These are phyloP conservation scores for Grosmannia clavigera DNA, from an alignment of 2,329 filamentous ascomycete species.

Conservation along the genomic window DNA sequence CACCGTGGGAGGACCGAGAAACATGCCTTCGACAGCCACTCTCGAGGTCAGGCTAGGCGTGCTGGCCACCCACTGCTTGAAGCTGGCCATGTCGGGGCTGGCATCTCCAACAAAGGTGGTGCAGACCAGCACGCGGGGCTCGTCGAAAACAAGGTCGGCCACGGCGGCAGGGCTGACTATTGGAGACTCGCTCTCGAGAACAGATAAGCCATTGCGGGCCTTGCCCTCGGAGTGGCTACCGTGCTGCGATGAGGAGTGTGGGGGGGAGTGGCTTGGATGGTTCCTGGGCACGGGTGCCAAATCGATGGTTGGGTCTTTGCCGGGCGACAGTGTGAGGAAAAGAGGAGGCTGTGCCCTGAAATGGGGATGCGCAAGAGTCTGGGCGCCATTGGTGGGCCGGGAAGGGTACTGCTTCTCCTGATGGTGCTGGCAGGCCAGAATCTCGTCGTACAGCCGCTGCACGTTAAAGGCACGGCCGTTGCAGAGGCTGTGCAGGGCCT, in stretches of 20 bases:
- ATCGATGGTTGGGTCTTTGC: slow-evolving; percentile 39
- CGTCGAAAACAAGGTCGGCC: slow-evolving; percentile 47
- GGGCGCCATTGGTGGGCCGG: slow-evolving; percentile 27
- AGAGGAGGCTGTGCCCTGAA: slow-evolving; percentile 30
- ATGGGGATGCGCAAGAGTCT: slow-evolving; percentile 20
- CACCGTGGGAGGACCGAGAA: slow-evolving; percentile 53
- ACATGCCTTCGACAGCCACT: slow-evolving; percentile 55
- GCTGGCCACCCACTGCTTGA: slow-evolving; percentile 53
- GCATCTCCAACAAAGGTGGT: slow-evolving; percentile 55
- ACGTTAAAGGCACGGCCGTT: slow-evolving; percentile 41
- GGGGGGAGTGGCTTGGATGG: slow-evolving; percentile 14
- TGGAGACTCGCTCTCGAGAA: slow-evolving; percentile 23
- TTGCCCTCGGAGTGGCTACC: slow-evolving; percentile 7
- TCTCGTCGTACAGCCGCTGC: slow-evolving; percentile 45
- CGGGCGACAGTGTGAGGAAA: slow-evolving; percentile 42
- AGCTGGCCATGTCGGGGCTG: slow-evolving; percentile 52
- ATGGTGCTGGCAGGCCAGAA: slow-evolving; percentile 31
- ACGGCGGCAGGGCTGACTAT: slow-evolving; percentile 35
- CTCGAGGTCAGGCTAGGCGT: slow-evolving; percentile 42
- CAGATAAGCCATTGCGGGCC: slow-evolving; percentile 6
- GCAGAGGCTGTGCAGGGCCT: slow-evolving; percentile 41
- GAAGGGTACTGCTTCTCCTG: slow-evolving; percentile 29
- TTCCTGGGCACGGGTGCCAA: slow-evolving; percentile 33
- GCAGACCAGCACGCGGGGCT: slow-evolving; percentile 51
- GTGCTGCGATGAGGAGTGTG: slow-evolving; percentile 10